These are phyloP conservation scores for Asterochloris erici DNA, from an alignment of 139 green algal genomes.

Conservation along the genomic window DNA sequence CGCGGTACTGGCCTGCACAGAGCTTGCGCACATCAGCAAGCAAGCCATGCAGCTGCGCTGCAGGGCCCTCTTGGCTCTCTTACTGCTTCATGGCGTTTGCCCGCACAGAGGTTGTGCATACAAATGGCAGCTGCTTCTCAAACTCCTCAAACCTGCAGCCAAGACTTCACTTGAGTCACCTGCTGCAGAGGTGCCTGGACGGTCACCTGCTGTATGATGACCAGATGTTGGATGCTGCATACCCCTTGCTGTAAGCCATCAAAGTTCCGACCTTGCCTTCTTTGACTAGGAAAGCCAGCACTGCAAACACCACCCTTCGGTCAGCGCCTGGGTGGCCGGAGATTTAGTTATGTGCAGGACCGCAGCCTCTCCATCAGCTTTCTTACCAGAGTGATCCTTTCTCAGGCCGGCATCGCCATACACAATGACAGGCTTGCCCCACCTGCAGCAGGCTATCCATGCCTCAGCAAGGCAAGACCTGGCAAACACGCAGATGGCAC, in stretches of 20 bases:
- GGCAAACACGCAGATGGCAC: neutral
- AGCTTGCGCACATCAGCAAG: neutral
- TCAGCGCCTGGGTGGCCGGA: no score
- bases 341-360: no score
- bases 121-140: conserved; percentile 47
- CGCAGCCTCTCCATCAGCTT: no score
- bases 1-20: neutral
- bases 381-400: conserved; percentile 48
- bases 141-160: conserved; percentile 50
- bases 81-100: conserved; percentile 43
- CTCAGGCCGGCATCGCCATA: conserved; percentile 58
- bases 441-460: conserved; percentile 38
- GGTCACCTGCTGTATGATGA: no score
- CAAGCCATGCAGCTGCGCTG: neutral
- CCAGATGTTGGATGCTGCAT: no score
- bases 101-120: conserved; percentile 63
- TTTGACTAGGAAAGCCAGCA: conserved; percentile 52
- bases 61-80: neutral
- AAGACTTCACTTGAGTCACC: no score
- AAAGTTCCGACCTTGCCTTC: conserved; percentile 29
- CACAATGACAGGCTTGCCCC: conserved; percentile 59
- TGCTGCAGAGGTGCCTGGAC: no score
- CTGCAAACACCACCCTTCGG: neutral
- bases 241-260: no score
- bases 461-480: neutral